phyloP scores from a whole-genome alignment of 2,329 filamentous ascomycete genomes.

The Cladosporium oxysporum region DNA sequence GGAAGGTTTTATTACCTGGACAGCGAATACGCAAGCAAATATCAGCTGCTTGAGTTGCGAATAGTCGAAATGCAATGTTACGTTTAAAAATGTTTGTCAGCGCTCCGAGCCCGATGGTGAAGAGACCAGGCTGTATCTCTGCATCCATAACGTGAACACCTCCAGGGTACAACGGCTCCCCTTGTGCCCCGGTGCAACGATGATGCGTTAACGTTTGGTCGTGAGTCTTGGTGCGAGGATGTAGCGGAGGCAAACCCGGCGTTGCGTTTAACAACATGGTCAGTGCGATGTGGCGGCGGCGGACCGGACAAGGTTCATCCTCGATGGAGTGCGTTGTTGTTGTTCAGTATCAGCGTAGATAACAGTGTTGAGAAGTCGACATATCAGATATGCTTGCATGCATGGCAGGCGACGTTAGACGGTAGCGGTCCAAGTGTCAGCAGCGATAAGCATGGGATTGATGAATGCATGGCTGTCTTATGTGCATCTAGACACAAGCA shows the following conservation, averaged over 20 bases:
- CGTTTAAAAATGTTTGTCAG: no score
- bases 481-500: neutral
- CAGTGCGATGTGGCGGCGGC: neutral
- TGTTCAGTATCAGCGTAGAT: neutral
- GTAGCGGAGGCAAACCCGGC: neutral
- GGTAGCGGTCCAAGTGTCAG: neutral
- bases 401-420: neutral
- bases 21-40: no score
- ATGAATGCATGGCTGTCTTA: constrained; percentile 7
- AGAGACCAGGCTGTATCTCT: neutral
- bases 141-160: neutral
- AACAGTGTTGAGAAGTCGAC: neutral
- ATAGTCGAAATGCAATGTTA: no score
- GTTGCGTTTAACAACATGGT: neutral
- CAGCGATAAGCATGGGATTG: neutral
- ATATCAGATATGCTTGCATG: neutral
- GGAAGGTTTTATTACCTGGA: no score
- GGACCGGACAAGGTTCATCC: neutral
- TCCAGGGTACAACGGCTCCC: neutral
- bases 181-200: neutral
- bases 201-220: neutral
- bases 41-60: no score
- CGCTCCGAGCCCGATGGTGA: neutral
- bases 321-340: neutral
- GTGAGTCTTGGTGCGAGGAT: neutral